Conservation (phyloP, 116 monocot species). For the Phalaenopsis hybrid region DNA sequence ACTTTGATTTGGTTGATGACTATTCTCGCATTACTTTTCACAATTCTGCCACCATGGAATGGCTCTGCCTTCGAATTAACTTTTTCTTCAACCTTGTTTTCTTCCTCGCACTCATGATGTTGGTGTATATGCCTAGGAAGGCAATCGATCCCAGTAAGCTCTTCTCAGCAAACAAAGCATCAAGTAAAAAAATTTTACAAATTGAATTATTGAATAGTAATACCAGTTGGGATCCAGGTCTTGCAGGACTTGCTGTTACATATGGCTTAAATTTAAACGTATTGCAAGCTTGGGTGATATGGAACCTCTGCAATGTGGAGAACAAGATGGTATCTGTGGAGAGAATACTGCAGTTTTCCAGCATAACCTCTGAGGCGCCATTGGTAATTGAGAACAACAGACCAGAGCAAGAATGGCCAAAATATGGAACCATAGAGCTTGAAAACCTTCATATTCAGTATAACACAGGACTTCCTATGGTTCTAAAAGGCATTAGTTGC, state of each 20-base stretch:
- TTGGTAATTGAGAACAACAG: slow-evolving; percentile 39
- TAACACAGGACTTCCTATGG: slow-evolving; percentile 39
- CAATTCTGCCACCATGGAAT: slow-evolving; percentile 88
- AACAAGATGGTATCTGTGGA: slow-evolving; percentile 97
- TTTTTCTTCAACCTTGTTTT: slow-evolving; percentile 76
- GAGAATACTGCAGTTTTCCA: slow-evolving; percentile 71
- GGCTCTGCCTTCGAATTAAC: slow-evolving; percentile 77
- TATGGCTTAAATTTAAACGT: slow-evolving; percentile 81
- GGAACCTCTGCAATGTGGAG: slow-evolving; percentile 85
- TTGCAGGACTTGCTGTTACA: slow-evolving; percentile 74
- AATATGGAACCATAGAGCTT: slow-evolving; percentile 44
- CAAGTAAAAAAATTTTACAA: neutral
- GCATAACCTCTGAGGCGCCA: slow-evolving; percentile 58
- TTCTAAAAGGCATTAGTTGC: slow-evolving; percentile 71
- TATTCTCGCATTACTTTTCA: slow-evolving; percentile 72
- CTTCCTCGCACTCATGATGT: slow-evolving; percentile 40
- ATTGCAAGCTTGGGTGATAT: slow-evolving; percentile 76
- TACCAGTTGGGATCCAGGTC: slow-evolving; percentile 34
- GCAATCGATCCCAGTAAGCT: slow-evolving; percentile 68
- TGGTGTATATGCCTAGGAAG: slow-evolving; percentile 56
- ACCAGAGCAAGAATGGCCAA: slow-evolving; percentile 60
- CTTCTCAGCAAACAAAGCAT: slow-evolving; percentile 4
- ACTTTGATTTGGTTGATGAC: slow-evolving; percentile 48
- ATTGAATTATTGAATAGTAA: neutral
- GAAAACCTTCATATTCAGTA: slow-evolving; percentile 55